Percentiles rank a stretch among this genome's conserved stretches.
Conservation (phyloP, 306 rosid species). For the Corylus americana region DNA sequence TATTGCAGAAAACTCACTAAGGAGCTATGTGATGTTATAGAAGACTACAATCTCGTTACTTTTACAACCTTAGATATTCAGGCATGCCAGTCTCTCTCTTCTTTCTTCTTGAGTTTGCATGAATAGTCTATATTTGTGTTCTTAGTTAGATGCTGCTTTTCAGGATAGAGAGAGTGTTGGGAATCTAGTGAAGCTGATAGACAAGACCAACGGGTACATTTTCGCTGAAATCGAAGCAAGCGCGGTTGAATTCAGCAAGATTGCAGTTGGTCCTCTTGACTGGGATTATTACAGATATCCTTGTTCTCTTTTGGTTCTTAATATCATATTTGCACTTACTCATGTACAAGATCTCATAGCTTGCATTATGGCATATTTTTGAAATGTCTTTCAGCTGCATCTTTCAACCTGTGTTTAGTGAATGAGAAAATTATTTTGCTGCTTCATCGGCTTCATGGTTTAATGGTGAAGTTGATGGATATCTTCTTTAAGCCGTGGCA, state of each 20-base stretch:
- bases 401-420: constrained; percentile 6
- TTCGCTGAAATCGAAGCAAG: constrained; percentile 84
- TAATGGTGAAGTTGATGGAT: background rate
- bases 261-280: constrained; percentile 77
- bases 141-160: constrained; percentile 27
- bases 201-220: constrained; percentile 88
- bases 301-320: constrained; percentile 26
- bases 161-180: constrained; percentile 98
- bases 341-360: background rate
- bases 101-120: constrained; percentile 4
- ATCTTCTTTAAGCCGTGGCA: background rate
- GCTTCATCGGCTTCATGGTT: background rate
- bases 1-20: constrained; percentile 90
- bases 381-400: constrained; percentile 3
- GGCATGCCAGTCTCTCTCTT: constrained; percentile 39
- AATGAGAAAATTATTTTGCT: constrained; percentile 11
- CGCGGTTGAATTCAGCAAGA: constrained; percentile 93
- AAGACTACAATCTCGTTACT: constrained; percentile 64
- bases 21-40: constrained; percentile 88
- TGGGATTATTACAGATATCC: constrained; percentile 99
- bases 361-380: background rate
- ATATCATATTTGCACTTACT: background rate
- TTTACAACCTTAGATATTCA: constrained; percentile 94
- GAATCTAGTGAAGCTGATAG: constrained; percentile 79
- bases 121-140: constrained; percentile 22